Percentiles rank a stretch among this genome's conserved stretches.
phyloP scores from a whole-genome alignment of 306 rosid species.

The Dalbergia cultrata region DNA sequence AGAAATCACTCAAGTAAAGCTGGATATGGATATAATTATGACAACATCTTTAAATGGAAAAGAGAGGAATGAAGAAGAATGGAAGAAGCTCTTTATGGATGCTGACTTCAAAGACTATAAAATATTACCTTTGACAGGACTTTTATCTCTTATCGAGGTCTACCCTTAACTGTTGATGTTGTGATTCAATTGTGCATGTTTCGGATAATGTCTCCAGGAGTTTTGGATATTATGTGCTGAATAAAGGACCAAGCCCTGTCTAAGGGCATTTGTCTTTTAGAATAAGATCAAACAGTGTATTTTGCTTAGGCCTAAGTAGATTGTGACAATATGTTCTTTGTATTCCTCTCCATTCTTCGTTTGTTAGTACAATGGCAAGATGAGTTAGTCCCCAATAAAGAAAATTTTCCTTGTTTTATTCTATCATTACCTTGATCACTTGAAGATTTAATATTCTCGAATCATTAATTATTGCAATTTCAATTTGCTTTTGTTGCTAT shows the following conservation, averaged over 20 bases:
- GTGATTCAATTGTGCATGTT: too few species aligned
- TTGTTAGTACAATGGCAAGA: not conserved
- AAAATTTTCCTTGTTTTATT: too few species aligned
- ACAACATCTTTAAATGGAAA: constrained; percentile 42
- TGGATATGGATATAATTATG: constrained; percentile 44
- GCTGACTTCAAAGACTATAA: constrained; percentile 51
- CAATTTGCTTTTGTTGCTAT: too few species aligned
- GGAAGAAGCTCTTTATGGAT: constrained; percentile 47
- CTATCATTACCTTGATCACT: too few species aligned
- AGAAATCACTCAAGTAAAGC: constrained; percentile 40
- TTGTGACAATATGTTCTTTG: not conserved
- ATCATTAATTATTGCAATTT: too few species aligned
- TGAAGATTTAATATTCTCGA: too few species aligned
- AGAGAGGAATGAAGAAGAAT: constrained; percentile 44
- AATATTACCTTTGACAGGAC: constrained; percentile 30
- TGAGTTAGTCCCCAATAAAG: not conserved
- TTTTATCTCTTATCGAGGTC: constrained; percentile 55
- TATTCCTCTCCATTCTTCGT: not conserved
- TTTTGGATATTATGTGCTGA: not conserved
- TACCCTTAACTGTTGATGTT: constrained; percentile 37
- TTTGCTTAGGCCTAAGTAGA: too few species aligned
- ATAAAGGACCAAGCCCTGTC: too few species aligned
- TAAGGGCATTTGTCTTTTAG: too few species aligned
- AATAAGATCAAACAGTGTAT: too few species aligned
- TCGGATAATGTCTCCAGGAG: not conserved